phyloP scores from a whole-genome alignment of 192 early-diverging fungal genomes.

The Pilobolus umbonatus region DNA sequence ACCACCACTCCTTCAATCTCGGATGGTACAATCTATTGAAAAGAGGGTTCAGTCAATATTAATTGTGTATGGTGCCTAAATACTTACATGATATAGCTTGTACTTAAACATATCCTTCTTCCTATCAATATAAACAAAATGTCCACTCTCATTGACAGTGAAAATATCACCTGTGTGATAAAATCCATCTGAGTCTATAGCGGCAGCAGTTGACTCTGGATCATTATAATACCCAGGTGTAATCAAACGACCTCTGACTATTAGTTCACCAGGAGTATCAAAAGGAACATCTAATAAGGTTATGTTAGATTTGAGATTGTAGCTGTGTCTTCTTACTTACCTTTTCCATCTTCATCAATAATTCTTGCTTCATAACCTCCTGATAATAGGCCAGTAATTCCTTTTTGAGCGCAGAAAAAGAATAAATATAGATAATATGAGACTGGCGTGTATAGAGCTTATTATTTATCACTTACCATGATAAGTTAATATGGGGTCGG shows the following conservation, averaged over 20 bases:
- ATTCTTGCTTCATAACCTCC: slow-evolving; percentile 35
- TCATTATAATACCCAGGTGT: slow-evolving; percentile 44
- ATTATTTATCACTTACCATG: not conserved
- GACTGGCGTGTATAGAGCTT: not conserved
- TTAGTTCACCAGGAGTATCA: slow-evolving; percentile 50
- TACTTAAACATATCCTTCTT: slow-evolving; percentile 53
- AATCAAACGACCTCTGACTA: slow-evolving; percentile 36
- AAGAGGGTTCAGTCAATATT: not conserved
- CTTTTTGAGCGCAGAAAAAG: no score
- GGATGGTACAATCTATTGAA: slow-evolving; percentile 37
- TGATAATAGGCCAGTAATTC: slow-evolving; percentile 33
- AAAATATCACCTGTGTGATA: slow-evolving; percentile 58
- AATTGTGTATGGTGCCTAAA: not conserved
- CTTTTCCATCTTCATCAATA: slow-evolving; percentile 43
- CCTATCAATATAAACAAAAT: slow-evolving; percentile 68
- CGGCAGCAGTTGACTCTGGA: slow-evolving; percentile 34
- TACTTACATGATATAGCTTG: slow-evolving; percentile 61
- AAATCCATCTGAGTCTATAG: slow-evolving; percentile 48
- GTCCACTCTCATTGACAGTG: slow-evolving; percentile 41
- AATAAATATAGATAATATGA: slow-evolving; percentile 15
- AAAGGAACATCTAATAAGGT: slow-evolving; percentile 22
- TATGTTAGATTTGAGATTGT: no score
- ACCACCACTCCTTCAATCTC: slow-evolving; percentile 63
- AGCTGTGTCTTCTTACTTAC: not conserved
- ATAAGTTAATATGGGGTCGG: not conserved